Evolutionary conservation across 495 filamentous ascomycete genomes (phyloP).

Genomic region (Bryoglossum gracile): DNA sequence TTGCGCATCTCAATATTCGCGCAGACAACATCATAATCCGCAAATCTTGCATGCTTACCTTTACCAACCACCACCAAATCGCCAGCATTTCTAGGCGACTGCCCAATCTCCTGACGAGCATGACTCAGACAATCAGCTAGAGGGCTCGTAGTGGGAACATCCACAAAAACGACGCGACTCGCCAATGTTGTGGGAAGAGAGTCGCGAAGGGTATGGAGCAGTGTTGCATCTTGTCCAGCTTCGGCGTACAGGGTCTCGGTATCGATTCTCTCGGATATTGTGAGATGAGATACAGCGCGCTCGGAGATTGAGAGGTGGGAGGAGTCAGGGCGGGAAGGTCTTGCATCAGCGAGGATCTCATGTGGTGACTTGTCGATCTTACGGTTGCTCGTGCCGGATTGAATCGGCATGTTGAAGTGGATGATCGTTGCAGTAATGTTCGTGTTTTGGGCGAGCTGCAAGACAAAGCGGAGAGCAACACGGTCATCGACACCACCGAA

Average conservation of each 20-base stretch:
- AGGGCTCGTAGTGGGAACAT: conserved; percentile 19
- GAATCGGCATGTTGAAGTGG: conserved; percentile 35
- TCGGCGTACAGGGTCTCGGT: conserved; percentile 26
- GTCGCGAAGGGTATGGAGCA: conserved; percentile 57
- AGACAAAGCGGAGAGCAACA: conserved; percentile 69
- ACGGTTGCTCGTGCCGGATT: conserved; percentile 5
- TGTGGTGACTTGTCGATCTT: conserved; percentile 16
- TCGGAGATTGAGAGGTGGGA: no score
- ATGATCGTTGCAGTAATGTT: conserved; percentile 70
- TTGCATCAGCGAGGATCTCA: not conserved
- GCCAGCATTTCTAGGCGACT: conserved; percentile 59
- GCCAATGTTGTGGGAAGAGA: conserved; percentile 52
- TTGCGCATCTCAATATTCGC: conserved; percentile 43
- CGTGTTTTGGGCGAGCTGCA: conserved; percentile 70
- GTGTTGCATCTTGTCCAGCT: conserved; percentile 45
- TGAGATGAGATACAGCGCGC: conserved; percentile 3
- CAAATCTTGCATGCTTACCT: conserved; percentile 22
- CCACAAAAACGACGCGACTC: conserved; percentile 53
- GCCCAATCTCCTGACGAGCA: conserved; percentile 55
- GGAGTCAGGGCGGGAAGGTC: not conserved
- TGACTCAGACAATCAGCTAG: conserved; percentile 27
- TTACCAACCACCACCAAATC: conserved; percentile 74
- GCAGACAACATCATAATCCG: conserved; percentile 23
- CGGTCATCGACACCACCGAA: conserved; percentile 81
- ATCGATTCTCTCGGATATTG: conserved; percentile 20